A percentile compares a stretch with the other conserved stretches of the same genome.
phyloP scores from a whole-genome alignment of 1,284 basidiomycete species.

The Ceratobasidium papillatum region DNA sequence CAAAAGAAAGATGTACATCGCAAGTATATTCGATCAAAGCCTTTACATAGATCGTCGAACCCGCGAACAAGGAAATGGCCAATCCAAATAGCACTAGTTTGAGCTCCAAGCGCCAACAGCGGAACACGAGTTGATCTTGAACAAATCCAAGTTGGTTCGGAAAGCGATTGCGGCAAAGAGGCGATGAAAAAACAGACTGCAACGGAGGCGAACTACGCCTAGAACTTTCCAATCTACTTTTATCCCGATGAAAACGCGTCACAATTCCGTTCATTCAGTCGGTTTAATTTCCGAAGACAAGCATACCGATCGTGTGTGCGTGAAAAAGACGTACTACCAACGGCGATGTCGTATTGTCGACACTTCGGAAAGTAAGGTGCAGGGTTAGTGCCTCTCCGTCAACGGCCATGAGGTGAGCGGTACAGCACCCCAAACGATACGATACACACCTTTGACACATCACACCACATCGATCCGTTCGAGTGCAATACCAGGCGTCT shows the following conservation, averaged over 20 bases:
- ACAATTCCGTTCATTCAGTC: neutral
- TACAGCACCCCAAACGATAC: neutral
- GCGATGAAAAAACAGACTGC: neutral
- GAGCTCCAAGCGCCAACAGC: neutral
- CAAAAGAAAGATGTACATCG: neutral
- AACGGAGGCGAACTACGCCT: neutral
- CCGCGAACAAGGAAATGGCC: neutral
- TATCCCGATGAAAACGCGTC: neutral
- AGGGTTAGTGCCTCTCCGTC: neutral
- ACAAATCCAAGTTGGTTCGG: neutral
- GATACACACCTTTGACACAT: constrained; percentile 1
- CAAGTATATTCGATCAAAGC: too few relatives aligned
- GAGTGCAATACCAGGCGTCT: neutral
- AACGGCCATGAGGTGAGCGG: neutral
- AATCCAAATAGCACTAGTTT: neutral
- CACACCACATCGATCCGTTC: neutral
- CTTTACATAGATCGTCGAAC: too few relatives aligned
- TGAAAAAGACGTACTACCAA: neutral
- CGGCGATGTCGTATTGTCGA: neutral
- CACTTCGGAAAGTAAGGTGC: neutral
- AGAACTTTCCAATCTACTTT: neutral
- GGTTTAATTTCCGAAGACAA: neutral
- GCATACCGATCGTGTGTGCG: neutral
- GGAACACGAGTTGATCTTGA: neutral
- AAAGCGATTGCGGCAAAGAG: neutral